These are phyloP conservation scores for Tuber indicum DNA, from an alignment of 495 filamentous ascomycete species.

Conservation along the genomic window DNA sequence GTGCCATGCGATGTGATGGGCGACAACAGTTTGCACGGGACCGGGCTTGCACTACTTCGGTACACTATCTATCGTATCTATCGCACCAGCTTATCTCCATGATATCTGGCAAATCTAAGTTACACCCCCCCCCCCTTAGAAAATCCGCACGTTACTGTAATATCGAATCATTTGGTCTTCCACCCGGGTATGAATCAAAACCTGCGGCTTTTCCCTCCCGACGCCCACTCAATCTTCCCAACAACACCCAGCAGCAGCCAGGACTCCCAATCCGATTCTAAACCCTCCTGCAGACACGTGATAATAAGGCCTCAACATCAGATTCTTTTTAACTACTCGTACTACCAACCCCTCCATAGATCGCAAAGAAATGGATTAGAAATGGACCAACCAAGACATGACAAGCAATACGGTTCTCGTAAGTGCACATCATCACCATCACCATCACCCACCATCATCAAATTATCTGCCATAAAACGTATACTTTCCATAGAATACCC, in stretches of 20 bases:
- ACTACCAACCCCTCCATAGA: not conserved
- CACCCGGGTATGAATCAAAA: not conserved
- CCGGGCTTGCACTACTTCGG: not conserved
- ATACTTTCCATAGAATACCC: not conserved
- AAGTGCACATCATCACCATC: constrained; percentile 3
- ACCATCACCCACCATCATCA: not conserved
- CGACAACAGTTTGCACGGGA: not conserved
- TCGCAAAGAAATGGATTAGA: not conserved
- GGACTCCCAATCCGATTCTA: not conserved
- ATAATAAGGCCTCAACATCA: constrained; percentile 3
- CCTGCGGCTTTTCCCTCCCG: not conserved
- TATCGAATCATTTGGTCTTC: not conserved
- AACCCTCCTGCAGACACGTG: not conserved
- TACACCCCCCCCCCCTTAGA: not conserved
- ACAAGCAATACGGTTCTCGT: not conserved
- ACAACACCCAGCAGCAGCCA: not conserved
- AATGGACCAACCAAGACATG: not conserved
- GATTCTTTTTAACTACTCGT: not conserved
- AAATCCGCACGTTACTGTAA: not conserved
- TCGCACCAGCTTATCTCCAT: not conserved
- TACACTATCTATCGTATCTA: not conserved
- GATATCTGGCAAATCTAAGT: not conserved
- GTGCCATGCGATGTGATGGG: not conserved
- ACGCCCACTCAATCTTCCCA: not conserved
- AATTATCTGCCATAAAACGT: not conserved